Percentiles rank a stretch among this genome's conserved stretches.
These are phyloP conservation scores for Naematelia encephala DNA, from an alignment of 768 basidiomycete genomes.

Conservation along the genomic window DNA sequence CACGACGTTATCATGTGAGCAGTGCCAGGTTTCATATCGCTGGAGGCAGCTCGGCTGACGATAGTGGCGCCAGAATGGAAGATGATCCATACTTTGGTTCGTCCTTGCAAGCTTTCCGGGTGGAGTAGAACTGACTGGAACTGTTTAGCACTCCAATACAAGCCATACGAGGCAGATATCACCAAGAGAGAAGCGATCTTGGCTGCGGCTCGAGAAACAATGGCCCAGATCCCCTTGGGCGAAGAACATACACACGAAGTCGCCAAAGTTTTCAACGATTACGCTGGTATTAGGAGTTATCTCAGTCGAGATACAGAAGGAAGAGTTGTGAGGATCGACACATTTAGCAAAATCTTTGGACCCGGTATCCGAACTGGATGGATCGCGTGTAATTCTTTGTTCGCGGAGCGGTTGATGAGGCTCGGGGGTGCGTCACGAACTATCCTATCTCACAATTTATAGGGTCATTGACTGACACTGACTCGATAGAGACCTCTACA, in stretches of 20 bases:
- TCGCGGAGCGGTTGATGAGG: conserved; percentile 20
- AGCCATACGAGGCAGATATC: conserved; percentile 44
- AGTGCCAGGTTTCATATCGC: no score
- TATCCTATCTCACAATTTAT: neutral
- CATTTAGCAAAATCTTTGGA: conserved; percentile 58
- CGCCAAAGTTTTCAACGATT: conserved; percentile 38
- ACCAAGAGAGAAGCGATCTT: conserved; percentile 37
- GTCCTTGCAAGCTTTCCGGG: conserved; percentile 35
- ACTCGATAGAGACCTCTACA: conserved; percentile 18
- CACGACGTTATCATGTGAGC: no score
- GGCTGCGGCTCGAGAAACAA: conserved; percentile 3
- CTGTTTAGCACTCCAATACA: conserved; percentile 28
- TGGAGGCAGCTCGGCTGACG: no score
- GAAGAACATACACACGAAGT: conserved; percentile 19
- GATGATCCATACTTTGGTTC: conserved; percentile 58
- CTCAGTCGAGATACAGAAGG: conserved; percentile 57
- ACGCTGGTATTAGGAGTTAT: conserved; percentile 52
- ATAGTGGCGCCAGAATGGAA: conserved; percentile 20
- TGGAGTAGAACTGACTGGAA: neutral
- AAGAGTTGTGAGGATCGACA: conserved; percentile 56
- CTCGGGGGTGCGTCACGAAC: conserved; percentile 25
- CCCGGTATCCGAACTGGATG: conserved; percentile 55
- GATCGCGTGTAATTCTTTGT: conserved; percentile 21
- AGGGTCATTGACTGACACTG: neutral
- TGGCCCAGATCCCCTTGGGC: conserved; percentile 16